Percentiles rank a stretch among this genome's conserved stretches.
Evolutionary conservation across 2,329 filamentous ascomycete species (phyloP).

Genomic region (Nigrospora osmanthi): DNA sequence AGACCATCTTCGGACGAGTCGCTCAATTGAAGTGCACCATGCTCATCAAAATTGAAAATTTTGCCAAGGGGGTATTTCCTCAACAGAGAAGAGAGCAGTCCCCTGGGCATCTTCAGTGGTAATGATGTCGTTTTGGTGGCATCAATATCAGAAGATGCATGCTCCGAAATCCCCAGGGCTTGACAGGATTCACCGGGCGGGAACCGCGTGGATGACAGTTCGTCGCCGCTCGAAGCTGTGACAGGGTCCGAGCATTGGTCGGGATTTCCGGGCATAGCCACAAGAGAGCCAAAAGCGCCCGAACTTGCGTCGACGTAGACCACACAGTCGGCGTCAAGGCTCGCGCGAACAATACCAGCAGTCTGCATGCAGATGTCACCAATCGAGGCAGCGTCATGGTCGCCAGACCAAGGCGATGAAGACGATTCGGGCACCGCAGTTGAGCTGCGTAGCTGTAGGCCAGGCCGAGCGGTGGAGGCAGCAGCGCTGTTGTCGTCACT

Average conservation of each 20-base stretch:
- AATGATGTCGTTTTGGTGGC: no score
- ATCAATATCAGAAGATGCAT: no score
- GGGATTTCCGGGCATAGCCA: not conserved
- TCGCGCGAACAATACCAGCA: conserved; percentile 30
- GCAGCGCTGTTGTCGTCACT: no score
- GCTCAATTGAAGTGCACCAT: conserved; percentile 24
- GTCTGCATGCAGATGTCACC: conserved; percentile 29
- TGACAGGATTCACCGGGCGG: no score
- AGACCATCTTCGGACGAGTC: conserved; percentile 11
- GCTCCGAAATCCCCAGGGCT: no score
- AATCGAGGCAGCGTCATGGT: not conserved
- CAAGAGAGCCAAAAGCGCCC: conserved; percentile 4
- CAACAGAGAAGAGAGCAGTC: conserved; percentile 19
- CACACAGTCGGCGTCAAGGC: conserved; percentile 30
- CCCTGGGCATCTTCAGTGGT: no score
- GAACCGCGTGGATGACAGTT: no score
- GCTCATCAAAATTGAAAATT: conserved; percentile 34
- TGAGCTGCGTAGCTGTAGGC: no score
- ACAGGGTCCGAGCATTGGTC: not conserved
- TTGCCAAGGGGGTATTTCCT: conserved; percentile 35
- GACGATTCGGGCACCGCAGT: no score
- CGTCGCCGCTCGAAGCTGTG: no score
- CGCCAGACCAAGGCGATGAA: no score
- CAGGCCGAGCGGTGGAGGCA: no score
- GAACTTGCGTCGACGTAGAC: conserved; percentile 21